A percentile compares a stretch with the other conserved stretches of the same genome.
phyloP scores from a whole-genome alignment of 805 yeast species.

The Debaryomyces prosopidis region DNA sequence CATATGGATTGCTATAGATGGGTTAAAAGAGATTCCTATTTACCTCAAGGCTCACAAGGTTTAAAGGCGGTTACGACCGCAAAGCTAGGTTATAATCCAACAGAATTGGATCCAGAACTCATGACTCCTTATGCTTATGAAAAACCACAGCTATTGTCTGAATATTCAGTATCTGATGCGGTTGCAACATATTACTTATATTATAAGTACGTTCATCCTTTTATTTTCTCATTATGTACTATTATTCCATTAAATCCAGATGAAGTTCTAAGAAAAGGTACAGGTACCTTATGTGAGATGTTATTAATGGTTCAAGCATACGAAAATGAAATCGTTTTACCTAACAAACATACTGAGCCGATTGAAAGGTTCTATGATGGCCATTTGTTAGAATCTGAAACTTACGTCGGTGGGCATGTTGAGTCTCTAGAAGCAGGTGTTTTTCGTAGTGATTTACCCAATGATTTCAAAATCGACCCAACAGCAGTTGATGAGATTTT shows the following conservation, averaged over 20 bases:
- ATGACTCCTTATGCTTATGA: constrained; percentile 98
- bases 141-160: constrained; percentile 88
- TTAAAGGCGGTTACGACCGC: constrained; percentile 96
- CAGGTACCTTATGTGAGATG: constrained; percentile 99
- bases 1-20: constrained; percentile 98
- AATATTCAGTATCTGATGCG: constrained; percentile 98
- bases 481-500: constrained; percentile 79
- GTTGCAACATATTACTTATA: constrained; percentile 96
- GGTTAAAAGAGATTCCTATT: constrained; percentile 96
- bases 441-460: constrained; percentile 82
- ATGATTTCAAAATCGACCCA: constrained; percentile 76
- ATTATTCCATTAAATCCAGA: constrained; percentile 96
- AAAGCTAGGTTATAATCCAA: constrained; percentile 93
- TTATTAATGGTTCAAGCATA: constrained; percentile 95
- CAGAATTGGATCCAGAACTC: constrained; percentile 93
- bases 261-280: constrained; percentile 93
- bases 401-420: constrained; percentile 98
- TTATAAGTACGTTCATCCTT: constrained; percentile 96
- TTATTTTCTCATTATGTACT: constrained; percentile 91
- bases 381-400: constrained; percentile 89
- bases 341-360: constrained; percentile 93
- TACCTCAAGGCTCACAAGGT: constrained; percentile 99
- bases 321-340: constrained; percentile 70
- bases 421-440: constrained; percentile 98
- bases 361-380: constrained; percentile 94